A percentile compares a stretch with the other conserved stretches of the same genome.
phyloP scores from a whole-genome alignment of 1,284 basidiomycete genomes.

The Irpex rosettiformis region DNA sequence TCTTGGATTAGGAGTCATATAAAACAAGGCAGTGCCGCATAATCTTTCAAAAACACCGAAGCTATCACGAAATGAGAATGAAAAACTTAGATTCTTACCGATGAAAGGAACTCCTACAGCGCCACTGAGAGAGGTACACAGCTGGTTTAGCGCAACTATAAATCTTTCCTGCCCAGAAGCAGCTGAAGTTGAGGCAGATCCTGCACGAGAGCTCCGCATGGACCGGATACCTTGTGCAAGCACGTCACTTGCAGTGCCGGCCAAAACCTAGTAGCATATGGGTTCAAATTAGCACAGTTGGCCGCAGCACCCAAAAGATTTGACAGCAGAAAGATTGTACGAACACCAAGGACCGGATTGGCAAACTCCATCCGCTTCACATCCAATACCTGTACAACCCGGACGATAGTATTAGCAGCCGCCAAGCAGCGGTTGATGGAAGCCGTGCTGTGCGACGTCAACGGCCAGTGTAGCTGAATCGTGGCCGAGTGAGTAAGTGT shows the following conservation, averaged over 20 bases:
- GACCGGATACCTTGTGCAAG: conserved; percentile 13
- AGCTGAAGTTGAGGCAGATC: conserved; percentile 12
- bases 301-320: too few species aligned
- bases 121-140: conserved; percentile 7
- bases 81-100: conserved; percentile 6
- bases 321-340: too few species aligned
- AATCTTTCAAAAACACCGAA: too few species aligned
- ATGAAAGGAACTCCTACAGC: conserved; percentile 12
- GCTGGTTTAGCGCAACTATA: conserved; percentile 4
- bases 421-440: conserved; percentile 14
- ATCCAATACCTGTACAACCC: conserved; percentile 10
- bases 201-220: conserved; percentile 13
- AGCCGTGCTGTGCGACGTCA: conserved; percentile 13
- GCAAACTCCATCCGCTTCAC: conserved; percentile 7
- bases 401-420: conserved; percentile 13
- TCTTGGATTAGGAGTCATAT: background rate
- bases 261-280: conserved; percentile 11
- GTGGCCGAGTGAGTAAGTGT: conserved; percentile 13
- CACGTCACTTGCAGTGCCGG: conserved; percentile 12
- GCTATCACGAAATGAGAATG: background rate
- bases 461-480: conserved; percentile 15
- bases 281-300: background rate
- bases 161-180: conserved; percentile 13
- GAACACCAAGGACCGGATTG: conserved; percentile 17
- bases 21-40: too few species aligned